These are phyloP conservation scores for Eucalyptus erythrocorys DNA, from an alignment of 345 rosid genomes.

Conservation along the genomic window DNA sequence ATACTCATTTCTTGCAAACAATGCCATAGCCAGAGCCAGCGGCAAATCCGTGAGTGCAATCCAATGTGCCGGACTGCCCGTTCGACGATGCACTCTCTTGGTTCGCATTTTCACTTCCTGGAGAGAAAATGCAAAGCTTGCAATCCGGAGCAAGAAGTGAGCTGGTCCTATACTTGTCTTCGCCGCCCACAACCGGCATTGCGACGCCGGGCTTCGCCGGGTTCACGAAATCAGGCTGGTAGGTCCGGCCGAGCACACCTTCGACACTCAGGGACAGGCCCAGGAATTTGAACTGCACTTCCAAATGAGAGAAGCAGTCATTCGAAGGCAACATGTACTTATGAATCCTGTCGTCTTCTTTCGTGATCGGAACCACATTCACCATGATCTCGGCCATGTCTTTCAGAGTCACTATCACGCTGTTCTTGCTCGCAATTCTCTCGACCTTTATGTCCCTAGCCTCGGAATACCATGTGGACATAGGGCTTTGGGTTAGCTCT, in stretches of 20 bases:
- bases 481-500: neutral
- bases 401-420: neutral
- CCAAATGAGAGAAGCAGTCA: constrained; percentile 6
- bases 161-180: neutral
- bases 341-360: constrained; percentile 2
- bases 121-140: neutral
- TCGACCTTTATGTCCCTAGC: neutral
- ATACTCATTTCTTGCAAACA: constrained; percentile 11
- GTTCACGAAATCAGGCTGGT: neutral
- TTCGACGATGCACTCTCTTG: neutral
- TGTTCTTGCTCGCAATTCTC: neutral
- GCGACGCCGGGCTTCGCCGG: neutral
- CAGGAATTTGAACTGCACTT: constrained; percentile 1
- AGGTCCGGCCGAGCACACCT: neutral
- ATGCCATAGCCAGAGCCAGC: constrained; percentile 8
- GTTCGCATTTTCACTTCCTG: neutral
- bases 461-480: neutral
- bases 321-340: neutral
- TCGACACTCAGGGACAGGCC: neutral
- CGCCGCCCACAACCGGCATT: constrained; percentile 5
- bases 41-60: constrained; percentile 5
- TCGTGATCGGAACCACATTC: neutral
- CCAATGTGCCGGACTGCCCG: neutral
- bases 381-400: neutral
- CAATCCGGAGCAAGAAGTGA: neutral